Evolutionary conservation across 805 yeast species (phyloP).

Genomic region (Candida argentea): DNA sequence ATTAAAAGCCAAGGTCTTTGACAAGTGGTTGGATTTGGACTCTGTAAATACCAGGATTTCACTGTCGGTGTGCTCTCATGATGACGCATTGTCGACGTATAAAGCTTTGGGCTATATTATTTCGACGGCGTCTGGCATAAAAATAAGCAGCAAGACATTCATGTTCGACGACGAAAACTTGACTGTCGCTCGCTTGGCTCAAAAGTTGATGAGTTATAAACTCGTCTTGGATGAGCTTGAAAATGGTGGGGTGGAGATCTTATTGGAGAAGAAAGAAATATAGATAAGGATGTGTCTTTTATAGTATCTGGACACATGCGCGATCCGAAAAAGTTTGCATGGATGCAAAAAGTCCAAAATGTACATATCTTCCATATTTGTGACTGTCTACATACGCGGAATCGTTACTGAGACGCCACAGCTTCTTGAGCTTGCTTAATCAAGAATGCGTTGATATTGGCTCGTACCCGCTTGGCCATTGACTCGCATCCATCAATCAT

Average conservation of each 20-base stretch:
- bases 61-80: constrained; percentile 14
- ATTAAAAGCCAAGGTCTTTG: constrained; percentile 23
- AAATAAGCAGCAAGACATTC: constrained; percentile 28
- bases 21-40: constrained; percentile 16
- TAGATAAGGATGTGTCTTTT: no score
- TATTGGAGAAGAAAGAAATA: constrained; percentile 3
- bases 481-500: constrained; percentile 35
- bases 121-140: constrained; percentile 14
- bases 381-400: no score
- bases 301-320: no score
- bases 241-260: constrained; percentile 12
- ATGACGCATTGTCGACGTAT: constrained; percentile 20
- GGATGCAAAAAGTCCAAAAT: no score
- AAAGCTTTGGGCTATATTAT: constrained; percentile 11
- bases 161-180: constrained; percentile 12
- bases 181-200: constrained; percentile 10
- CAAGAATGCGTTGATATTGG: constrained; percentile 37
- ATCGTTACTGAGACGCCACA: no score
- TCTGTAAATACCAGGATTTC: constrained; percentile 19
- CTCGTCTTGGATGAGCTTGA: constrained; percentile 16
- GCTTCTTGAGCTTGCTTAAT: constrained; percentile 1
- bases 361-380: no score
- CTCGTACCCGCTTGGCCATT: constrained; percentile 33
- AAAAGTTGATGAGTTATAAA: constrained; percentile 14
- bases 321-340: no score